phyloP scores from a whole-genome alignment of 192 early-diverging fungal species.

The Podila epicladia region DNA sequence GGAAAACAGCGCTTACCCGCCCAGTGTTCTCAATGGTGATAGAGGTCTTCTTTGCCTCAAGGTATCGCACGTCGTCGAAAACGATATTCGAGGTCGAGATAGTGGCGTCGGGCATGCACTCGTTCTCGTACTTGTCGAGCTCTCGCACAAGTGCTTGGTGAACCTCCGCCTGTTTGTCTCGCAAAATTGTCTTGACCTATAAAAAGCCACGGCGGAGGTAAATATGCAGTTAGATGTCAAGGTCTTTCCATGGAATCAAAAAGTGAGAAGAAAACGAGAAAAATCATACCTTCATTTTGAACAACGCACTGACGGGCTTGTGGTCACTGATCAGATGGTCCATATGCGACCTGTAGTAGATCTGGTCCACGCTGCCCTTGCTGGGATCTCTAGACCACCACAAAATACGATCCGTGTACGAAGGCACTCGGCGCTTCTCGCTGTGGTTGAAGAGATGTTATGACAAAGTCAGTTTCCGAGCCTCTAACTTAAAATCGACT shows the following conservation, averaged over 20 bases:
- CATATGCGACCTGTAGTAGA: conserved; percentile 69
- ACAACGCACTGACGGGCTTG: conserved; percentile 86
- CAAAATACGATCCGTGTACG: conserved; percentile 95
- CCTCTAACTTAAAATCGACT: not conserved
- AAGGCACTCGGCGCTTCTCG: conserved; percentile 85
- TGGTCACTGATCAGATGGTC: conserved; percentile 85
- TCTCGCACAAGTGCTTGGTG: conserved; percentile 73
- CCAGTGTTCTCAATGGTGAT: conserved; percentile 81
- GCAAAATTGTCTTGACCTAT: conserved; percentile 69
- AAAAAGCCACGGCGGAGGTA: not conserved
- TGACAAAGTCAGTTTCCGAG: not conserved
- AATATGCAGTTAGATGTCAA: not conserved
- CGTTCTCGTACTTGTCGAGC: conserved; percentile 85
- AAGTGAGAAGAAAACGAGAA: not conserved
- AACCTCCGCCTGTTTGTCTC: conserved; percentile 62
- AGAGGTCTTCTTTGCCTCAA: conserved; percentile 57
- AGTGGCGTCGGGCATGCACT: conserved; percentile 73
- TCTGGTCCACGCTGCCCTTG: conserved; percentile 55
- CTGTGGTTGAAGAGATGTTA: conserved; percentile 25
- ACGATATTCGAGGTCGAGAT: conserved; percentile 69
- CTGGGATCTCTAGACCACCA: conserved; percentile 73
- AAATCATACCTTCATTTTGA: conserved; percentile 64
- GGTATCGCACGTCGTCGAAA: conserved; percentile 77
- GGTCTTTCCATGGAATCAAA: not conserved
- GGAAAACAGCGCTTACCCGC: conserved; percentile 27